Evolutionary conservation across 495 filamentous ascomycete species (phyloP), one percentile per base, ranked within the genome.

Genomic region (Chlorociboria aeruginascens): DNA sequence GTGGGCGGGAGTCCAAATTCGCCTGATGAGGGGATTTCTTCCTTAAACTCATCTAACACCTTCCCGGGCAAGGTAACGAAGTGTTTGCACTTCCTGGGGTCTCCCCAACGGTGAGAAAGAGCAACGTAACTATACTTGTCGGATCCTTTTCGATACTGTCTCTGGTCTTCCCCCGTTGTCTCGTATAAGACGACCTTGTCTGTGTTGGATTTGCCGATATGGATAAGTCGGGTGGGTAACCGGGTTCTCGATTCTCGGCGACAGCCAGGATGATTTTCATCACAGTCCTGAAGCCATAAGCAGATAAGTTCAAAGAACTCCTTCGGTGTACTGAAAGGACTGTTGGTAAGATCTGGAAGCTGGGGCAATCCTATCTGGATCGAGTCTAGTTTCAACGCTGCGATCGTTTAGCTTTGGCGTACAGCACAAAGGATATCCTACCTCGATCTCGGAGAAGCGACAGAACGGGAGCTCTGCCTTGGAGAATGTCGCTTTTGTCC

Each of bases 211-310:
- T n/a, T n/a, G n/a, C n/a, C 57, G 0, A 59, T 44, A 33, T 56
- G 41, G 32, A 59, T 45, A 10, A 56, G 46, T 37, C 54, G 46
- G 28, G 45, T 57, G 2, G 54, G 57, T 32, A 57, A 30, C 20
- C 29, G 34, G 40, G 44, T 32, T 3, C 7, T 2, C 3, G 45
- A 17, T 12, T 36, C 31, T 40, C 32, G 54, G 39, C 12, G 13
- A 13, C 43, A 45, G 43, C 50, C 48, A 14, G 35, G 39, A 16
- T 43, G 37, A 16, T 42, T 49, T 1, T 45, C 31, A 35, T 57
- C 46, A 20, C 55, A 54, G 7, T 31, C 28, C 32, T 40, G 16
- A 13, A 58, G 33, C 55, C 55, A 58, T 39, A 54, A 48, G 13
- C 43, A 17, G n/a, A 58, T 35, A 12, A 58, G 37, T 35, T 50